Evolutionary conservation across 768 basidiomycete genomes (phyloP), one percentile per base, ranked within the genome.

Genomic region (Tulasnella sp.): DNA sequence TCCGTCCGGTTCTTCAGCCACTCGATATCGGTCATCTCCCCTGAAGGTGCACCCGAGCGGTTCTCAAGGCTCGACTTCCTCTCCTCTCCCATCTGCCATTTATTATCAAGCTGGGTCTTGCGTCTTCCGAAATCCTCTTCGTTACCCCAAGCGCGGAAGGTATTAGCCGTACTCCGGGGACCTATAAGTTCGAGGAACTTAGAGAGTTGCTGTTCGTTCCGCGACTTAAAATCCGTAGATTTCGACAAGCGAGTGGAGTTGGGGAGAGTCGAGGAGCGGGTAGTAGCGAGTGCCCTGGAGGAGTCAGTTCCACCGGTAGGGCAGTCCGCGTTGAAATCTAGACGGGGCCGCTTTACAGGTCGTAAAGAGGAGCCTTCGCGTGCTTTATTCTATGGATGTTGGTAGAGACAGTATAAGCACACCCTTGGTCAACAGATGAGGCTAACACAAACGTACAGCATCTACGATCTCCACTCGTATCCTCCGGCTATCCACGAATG

Each of bases 401-500:
- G 70, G 5, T 37, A 29, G 40, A 6, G 20, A 11, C 6, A 1
- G 40, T 18, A 7, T 48, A 70, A 78, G 16, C 16, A 51, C 23
- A 32, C n/a, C 11, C n/a, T 23, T 15, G 4, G 32, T 13, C 18
- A 61, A 70, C 79, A 73, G 61, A 74, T 48, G 37, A 26, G 78
- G 67, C 55, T 57, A 72, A 78, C 78, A 77, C 37, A 78, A 26
- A 86, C 90, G 80, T 82, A 96, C 96, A 83, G 95, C 91, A 23
- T 85, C 84, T 0, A 96, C 89, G 42, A 94, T 83, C 35, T 89
- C 87, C 3, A 96, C 95, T 77, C 83, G 90, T 72, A 98, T 89
- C 79, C 91, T 88, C 13, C 91, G 88, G 7, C 93, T 91, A 70
- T 91, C 94, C 39, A 98, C 87, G 83, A 92, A 99, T 0, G 92